These are phyloP conservation scores for Monosporascus ibericus DNA, from an alignment of 2,329 filamentous ascomycete species.

Conservation along the genomic window DNA sequence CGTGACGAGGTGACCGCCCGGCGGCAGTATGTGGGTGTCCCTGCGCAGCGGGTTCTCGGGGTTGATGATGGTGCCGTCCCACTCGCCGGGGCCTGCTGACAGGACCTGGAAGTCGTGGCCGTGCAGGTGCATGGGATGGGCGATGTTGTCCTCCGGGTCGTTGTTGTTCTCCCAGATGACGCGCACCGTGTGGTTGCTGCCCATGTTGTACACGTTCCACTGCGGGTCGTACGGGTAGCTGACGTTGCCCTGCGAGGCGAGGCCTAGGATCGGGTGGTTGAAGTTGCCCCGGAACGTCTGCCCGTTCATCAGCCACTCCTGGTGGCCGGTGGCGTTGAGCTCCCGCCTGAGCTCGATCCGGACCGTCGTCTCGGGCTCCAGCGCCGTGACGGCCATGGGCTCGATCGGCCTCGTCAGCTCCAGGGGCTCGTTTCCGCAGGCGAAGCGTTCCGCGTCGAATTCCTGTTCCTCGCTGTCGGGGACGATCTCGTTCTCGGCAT, in stretches of 20 bases:
- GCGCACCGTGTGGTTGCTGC: not conserved
- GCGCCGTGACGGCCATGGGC: constrained; percentile 8
- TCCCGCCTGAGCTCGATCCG: constrained; percentile 6
- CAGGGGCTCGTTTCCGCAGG: constrained; percentile 15
- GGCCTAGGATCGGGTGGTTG: constrained; percentile 14
- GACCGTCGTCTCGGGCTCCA: constrained; percentile 3
- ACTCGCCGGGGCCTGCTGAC: constrained; percentile 2
- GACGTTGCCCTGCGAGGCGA: constrained; percentile 7
- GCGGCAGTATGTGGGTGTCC: constrained; percentile 29
- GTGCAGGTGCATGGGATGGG: not conserved
- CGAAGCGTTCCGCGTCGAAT: constrained; percentile 7
- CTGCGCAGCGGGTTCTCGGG: constrained; percentile 30
- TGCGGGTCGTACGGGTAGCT: too few relatives aligned
- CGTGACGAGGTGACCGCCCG: constrained; percentile 25
- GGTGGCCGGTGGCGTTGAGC: constrained; percentile 10
- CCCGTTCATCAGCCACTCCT: constrained; percentile 12
- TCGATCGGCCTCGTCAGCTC: constrained; percentile 6
- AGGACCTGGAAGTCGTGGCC: not conserved
- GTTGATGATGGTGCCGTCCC: constrained; percentile 18
- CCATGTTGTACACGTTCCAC: too few relatives aligned
- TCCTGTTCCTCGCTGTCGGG: constrained; percentile 5
- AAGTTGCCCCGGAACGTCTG: constrained; percentile 15
- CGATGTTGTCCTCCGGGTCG: not conserved
- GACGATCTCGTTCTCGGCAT: constrained; percentile 4
- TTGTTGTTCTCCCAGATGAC: too few relatives aligned